phyloP scores from a whole-genome alignment of 179 eudicot genomes.

The Beta macrorhiza region DNA sequence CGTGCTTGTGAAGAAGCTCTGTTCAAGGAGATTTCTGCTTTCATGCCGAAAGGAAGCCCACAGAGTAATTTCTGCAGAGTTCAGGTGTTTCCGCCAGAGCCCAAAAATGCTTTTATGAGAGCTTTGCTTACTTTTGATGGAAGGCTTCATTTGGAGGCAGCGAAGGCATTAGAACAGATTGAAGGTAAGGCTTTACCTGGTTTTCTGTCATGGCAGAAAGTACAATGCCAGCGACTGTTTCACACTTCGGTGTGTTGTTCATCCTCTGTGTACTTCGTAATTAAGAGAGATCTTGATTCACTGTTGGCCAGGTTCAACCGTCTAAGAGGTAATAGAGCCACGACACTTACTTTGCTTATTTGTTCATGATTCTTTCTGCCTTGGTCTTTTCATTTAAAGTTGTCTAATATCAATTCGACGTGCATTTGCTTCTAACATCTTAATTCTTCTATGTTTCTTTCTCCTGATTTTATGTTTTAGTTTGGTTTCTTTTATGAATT shows the following conservation, averaged over 20 bases:
- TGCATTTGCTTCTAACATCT: too few relatives aligned
- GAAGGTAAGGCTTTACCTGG: slow-evolving; percentile 84
- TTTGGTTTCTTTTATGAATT: neutral
- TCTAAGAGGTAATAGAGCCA: slow-evolving; percentile 49
- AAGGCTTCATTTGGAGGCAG: slow-evolving; percentile 91
- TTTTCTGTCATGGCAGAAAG: slow-evolving; percentile 82
- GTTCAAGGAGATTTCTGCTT: slow-evolving; percentile 58
- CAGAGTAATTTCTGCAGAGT: slow-evolving; percentile 55
- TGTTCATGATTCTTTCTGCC: neutral
- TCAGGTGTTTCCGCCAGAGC: slow-evolving; percentile 63
- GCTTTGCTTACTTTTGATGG: slow-evolving; percentile 80
- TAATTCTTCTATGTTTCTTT: too few relatives aligned
- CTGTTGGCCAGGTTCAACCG: slow-evolving; percentile 45
- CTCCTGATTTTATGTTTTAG: neutral
- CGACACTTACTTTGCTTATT: slow-evolving; percentile 1
- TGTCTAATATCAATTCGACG: too few relatives aligned
- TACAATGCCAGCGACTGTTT: slow-evolving; percentile 66
- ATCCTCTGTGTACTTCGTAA: slow-evolving; percentile 51
- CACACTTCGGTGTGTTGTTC: slow-evolving; percentile 80
- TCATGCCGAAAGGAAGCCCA: slow-evolving; percentile 68
- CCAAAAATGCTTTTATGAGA: slow-evolving; percentile 55
- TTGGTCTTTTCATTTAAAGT: neutral
- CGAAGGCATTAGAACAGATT: slow-evolving; percentile 85
- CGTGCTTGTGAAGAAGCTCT: slow-evolving; percentile 68
- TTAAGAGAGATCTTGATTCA: slow-evolving; percentile 47